phyloP scores from a whole-genome alignment of 371 early-diverging fungal species.

The Mucor velutinosus region DNA sequence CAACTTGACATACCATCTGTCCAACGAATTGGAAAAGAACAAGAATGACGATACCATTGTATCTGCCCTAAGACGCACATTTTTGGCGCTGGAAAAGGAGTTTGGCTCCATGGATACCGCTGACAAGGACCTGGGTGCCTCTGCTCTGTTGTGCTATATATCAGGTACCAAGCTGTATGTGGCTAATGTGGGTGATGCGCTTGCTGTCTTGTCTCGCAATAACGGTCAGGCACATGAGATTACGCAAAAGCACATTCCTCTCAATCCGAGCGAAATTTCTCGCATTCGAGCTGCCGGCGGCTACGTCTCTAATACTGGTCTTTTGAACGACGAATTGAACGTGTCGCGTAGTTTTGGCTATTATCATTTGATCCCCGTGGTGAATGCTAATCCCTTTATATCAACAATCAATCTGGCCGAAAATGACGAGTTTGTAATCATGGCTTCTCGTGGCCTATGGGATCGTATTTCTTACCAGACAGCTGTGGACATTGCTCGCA shows the following conservation, averaged over 20 bases:
- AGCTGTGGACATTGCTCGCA: slow-evolving; percentile 84
- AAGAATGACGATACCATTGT: slow-evolving; percentile 57
- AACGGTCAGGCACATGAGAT: slow-evolving; percentile 74
- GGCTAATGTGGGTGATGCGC: slow-evolving; percentile 90
- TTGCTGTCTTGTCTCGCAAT: slow-evolving; percentile 82
- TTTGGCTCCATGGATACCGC: slow-evolving; percentile 57
- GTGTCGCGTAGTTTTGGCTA: slow-evolving; percentile 88
- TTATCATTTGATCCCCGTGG: slow-evolving; percentile 79
- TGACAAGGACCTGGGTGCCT: slow-evolving; percentile 67
- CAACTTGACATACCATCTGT: slow-evolving; percentile 66
- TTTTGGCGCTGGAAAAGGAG: slow-evolving; percentile 78
- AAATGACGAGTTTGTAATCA: slow-evolving; percentile 89
- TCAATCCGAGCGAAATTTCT: slow-evolving; percentile 71
- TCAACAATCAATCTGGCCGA: slow-evolving; percentile 72
- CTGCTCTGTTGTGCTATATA: slow-evolving; percentile 80
- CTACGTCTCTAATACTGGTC: slow-evolving; percentile 73
- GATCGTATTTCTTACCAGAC: slow-evolving; percentile 79
- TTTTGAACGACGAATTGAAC: slow-evolving; percentile 77
- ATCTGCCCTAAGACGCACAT: slow-evolving; percentile 73
- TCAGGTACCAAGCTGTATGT: slow-evolving; percentile 80
- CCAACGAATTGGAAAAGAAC: slow-evolving; percentile 70
- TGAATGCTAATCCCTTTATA: slow-evolving; percentile 86
- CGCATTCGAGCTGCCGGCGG: slow-evolving; percentile 86
- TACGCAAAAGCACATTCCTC: slow-evolving; percentile 76
- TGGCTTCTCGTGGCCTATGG: slow-evolving; percentile 87